phyloP scores from a whole-genome alignment of 345 rosid genomes.

The Salix udensis region DNA sequence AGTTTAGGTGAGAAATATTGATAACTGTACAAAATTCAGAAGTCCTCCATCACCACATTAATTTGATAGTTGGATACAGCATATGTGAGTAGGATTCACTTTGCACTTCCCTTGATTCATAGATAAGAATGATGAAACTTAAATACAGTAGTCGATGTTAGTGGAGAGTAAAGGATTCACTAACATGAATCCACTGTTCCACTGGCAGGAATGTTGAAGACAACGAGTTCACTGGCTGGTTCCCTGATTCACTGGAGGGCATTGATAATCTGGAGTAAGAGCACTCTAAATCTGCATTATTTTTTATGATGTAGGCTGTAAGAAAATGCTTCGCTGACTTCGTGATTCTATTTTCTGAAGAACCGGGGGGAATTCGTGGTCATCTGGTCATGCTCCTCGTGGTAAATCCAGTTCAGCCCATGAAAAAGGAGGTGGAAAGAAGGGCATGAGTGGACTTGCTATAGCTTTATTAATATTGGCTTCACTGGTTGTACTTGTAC shows the following conservation, averaged over 20 bases:
- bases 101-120: no score
- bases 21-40: no score
- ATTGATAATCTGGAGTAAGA: slow-evolving; percentile 65
- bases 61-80: no score
- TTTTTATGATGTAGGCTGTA: slow-evolving; percentile 1
- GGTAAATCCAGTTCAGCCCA: slow-evolving; percentile 9
- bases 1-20: no score
- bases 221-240: slow-evolving; percentile 85
- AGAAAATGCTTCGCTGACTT: slow-evolving; percentile 16
- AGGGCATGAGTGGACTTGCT: slow-evolving; percentile 36
- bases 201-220: slow-evolving; percentile 66
- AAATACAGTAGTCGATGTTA: not conserved
- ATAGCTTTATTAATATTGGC: slow-evolving; percentile 43
- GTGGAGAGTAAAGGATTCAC: not conserved
- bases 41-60: no score
- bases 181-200: not conserved
- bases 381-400: slow-evolving; percentile 69
- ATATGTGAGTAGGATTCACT: no score
- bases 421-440: slow-evolving; percentile 10
- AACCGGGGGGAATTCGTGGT: slow-evolving; percentile 86
- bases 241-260: slow-evolving; percentile 65
- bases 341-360: slow-evolving; percentile 33
- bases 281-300: not conserved
- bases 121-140: no score
- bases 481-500: slow-evolving; percentile 40